Evolutionary conservation across 768 basidiomycete genomes (phyloP).

Genomic region (Termitomyces sp.): DNA sequence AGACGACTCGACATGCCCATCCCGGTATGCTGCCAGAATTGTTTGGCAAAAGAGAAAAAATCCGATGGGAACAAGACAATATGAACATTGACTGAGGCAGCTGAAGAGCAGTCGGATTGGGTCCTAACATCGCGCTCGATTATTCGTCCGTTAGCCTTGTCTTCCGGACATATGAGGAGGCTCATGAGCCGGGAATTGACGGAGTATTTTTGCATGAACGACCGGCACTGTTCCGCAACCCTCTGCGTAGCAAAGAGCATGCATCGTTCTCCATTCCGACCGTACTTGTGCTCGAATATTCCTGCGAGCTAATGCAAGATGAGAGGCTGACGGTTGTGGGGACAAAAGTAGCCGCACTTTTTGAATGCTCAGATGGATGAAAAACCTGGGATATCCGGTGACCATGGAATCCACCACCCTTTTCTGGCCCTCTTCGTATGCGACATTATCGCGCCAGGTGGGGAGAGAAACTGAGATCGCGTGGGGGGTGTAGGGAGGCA

Average conservation of each 20-base stretch:
- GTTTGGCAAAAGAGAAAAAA: constrained; percentile 62
- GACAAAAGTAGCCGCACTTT: constrained; percentile 46
- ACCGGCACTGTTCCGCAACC: constrained; percentile 69
- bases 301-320: constrained; percentile 54
- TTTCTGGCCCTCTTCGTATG: constrained; percentile 85
- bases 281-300: constrained; percentile 78
- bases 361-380: constrained; percentile 79
- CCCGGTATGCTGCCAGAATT: constrained; percentile 97
- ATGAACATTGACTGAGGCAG: constrained; percentile 57
- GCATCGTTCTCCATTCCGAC: constrained; percentile 61
- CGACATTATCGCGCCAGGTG: constrained; percentile 87
- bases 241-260: constrained; percentile 73
- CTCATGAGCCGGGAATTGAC: constrained; percentile 56
- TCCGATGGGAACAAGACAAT: constrained; percentile 72
- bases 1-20: constrained; percentile 84
- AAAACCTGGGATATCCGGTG: constrained; percentile 92
- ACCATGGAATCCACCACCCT: constrained; percentile 77
- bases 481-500: constrained; percentile 72
- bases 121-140: constrained; percentile 19
- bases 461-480: constrained; percentile 95
- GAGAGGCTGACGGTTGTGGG: background rate
- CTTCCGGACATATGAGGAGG: constrained; percentile 64
- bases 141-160: constrained; percentile 26
- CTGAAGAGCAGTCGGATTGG: constrained; percentile 15
- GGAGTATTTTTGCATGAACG: constrained; percentile 58